phyloP scores from a whole-genome alignment of 345 rosid genomes.

The Clausena lansium region DNA sequence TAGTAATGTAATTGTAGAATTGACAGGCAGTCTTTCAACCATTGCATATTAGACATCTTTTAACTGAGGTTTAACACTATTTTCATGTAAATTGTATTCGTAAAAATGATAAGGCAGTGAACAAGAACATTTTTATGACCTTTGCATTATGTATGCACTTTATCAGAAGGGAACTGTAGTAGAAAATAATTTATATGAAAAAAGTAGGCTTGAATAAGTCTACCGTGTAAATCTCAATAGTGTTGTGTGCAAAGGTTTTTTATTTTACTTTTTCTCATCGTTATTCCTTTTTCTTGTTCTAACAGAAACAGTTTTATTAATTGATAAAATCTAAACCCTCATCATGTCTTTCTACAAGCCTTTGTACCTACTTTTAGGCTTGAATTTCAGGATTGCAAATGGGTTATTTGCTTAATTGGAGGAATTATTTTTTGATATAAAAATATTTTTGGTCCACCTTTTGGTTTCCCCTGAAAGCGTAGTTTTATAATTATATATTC shows the following conservation, averaged over 20 bases:
- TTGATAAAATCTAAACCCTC: not conserved
- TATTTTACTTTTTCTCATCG: not conserved
- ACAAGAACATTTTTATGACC: not conserved
- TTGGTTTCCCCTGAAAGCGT: not conserved
- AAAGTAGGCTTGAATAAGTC: not conserved
- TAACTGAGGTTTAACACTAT: not conserved
- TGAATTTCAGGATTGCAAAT: not conserved
- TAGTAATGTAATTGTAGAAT: not conserved
- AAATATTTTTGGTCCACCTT: not conserved
- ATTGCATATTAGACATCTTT: not conserved
- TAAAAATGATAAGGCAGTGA: not conserved
- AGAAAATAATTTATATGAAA: not conserved
- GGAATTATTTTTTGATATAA: not conserved
- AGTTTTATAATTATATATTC: not conserved
- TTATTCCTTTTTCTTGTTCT: not conserved
- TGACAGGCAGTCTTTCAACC: not conserved
- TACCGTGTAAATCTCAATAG: not conserved
- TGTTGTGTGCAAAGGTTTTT: not conserved
- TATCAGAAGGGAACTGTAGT: not conserved
- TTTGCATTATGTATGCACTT: not conserved
- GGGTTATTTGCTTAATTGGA: not conserved
- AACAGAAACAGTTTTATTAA: not conserved
- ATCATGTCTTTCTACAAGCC: not conserved
- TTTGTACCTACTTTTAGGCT: not conserved
- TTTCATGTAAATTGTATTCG: not conserved